phyloP scores from a whole-genome alignment of 2,329 filamentous ascomycete genomes.

The Paecilomyces formosus region DNA sequence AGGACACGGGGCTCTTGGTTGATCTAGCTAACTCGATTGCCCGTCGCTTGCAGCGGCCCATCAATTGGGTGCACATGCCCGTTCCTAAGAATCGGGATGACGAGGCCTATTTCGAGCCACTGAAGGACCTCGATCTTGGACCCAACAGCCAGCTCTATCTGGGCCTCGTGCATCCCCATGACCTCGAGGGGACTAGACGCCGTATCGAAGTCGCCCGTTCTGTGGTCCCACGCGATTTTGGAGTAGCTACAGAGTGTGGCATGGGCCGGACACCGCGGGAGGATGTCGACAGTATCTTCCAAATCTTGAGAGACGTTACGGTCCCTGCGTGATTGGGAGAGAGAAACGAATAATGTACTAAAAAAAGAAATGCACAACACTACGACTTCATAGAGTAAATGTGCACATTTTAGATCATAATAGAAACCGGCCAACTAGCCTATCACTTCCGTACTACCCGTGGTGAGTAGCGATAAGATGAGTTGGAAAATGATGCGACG shows the following conservation, averaged over 20 bases:
- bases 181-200: conserved; percentile 30
- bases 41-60: conserved; percentile 15
- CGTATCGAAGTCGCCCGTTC: conserved; percentile 30
- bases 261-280: conserved; percentile 14
- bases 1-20: conserved; percentile 26
- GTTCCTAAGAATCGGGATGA: conserved; percentile 34
- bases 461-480: too few species aligned
- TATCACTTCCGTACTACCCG: too few species aligned
- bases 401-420: too few species aligned
- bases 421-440: too few species aligned
- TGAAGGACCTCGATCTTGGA: conserved; percentile 23
- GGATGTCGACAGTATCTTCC: conserved; percentile 9
- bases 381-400: too few species aligned
- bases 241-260: conserved; percentile 37
- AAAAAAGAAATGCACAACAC: too few species aligned
- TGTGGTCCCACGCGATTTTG: conserved; percentile 25
- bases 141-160: conserved; percentile 30
- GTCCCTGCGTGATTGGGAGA: background rate
- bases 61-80: conserved; percentile 39
- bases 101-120: conserved; percentile 30
- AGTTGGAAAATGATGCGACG: too few species aligned
- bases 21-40: conserved; percentile 29
- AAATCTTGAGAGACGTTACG: background rate
- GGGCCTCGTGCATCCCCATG: conserved; percentile 33
- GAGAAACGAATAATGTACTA: background rate